phyloP scores from a whole-genome alignment of 1,139 yeast genomes.

The Lodderomyces orthopsilosis region DNA sequence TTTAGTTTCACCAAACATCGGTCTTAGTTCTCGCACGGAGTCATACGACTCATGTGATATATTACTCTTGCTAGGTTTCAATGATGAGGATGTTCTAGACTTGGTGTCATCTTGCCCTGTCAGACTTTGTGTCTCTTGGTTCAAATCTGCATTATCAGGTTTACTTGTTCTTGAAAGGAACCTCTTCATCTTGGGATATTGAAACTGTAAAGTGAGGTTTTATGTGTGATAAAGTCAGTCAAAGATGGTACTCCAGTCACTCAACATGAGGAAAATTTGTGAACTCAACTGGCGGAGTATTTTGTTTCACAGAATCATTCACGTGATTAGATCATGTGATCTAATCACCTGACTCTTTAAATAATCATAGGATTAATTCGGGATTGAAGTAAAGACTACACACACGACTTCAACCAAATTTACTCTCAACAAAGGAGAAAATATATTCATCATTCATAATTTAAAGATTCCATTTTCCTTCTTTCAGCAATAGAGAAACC shows the following conservation, averaged over 20 bases:
- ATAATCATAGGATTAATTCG: background rate
- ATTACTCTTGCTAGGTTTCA: conserved; percentile 21
- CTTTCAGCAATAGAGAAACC: background rate
- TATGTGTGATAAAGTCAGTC: no score
- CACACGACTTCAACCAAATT: background rate
- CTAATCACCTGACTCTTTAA: background rate
- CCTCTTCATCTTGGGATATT: conserved; percentile 5
- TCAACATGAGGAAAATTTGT: no score
- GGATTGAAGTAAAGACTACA: background rate
- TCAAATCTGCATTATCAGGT: conserved; percentile 1
- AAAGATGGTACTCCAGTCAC: no score
- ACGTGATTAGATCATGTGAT: conserved; percentile 1
- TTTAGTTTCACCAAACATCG: conserved; percentile 24
- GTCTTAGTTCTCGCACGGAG: conserved; percentile 30
- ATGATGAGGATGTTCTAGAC: conserved; percentile 4
- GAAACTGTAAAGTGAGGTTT: no score
- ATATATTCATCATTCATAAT: no score
- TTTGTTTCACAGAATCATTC: no score
- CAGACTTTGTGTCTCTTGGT: conserved; percentile 2
- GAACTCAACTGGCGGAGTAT: no score
- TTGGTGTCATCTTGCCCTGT: conserved; percentile 1
- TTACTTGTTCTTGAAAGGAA: conserved; percentile 6
- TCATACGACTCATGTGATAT: conserved; percentile 34
- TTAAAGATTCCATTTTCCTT: no score
- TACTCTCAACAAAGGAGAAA: no score